A percentile compares a stretch with the other conserved stretches of the same genome.
phyloP scores from a whole-genome alignment of 2,329 filamentous ascomycete genomes.

The Sarocladiaceae sp. region DNA sequence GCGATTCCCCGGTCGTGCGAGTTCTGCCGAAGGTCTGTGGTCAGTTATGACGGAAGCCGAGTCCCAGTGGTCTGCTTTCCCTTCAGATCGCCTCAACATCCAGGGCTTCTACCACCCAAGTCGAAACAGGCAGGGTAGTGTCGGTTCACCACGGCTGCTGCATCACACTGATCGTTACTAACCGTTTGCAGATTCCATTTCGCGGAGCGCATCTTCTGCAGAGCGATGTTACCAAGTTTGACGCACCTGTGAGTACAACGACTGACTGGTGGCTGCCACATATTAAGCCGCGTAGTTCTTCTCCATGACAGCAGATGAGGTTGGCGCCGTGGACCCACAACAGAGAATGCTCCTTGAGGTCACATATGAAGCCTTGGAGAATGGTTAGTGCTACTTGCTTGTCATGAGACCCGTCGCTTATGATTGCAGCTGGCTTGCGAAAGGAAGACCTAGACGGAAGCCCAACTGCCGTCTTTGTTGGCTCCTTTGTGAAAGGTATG shows the following conservation, averaged over 20 bases:
- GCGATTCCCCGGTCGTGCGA: slow-evolving; percentile 39
- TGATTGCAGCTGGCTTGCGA: slow-evolving; percentile 31
- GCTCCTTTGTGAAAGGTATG: slow-evolving; percentile 4
- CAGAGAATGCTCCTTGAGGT: slow-evolving; percentile 47
- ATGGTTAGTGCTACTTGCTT: slow-evolving; percentile 20
- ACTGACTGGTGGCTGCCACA: background rate
- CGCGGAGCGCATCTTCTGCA: background rate
- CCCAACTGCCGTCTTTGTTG: slow-evolving; percentile 2
- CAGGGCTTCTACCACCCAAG: slow-evolving; percentile 35
- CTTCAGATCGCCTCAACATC: slow-evolving; percentile 43
- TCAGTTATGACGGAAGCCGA: slow-evolving; percentile 35
- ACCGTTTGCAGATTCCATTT: slow-evolving; percentile 1
- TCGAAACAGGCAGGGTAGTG: slow-evolving; percentile 20
- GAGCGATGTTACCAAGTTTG: background rate
- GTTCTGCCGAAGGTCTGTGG: slow-evolving; percentile 40
- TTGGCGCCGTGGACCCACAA: slow-evolving; percentile 36
- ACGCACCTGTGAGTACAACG: background rate
- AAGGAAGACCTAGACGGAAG: slow-evolving; percentile 23
- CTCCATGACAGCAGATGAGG: slow-evolving; percentile 9
- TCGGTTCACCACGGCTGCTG: background rate
- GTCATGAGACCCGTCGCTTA: background rate
- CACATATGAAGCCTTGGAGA: slow-evolving; percentile 48
- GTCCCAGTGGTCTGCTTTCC: slow-evolving; percentile 36
- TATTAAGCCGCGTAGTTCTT: background rate
- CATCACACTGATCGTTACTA: background rate